Evolutionary conservation across 352 stramenopile species (phyloP).

Genomic region (Peronosclerospora sorghi): DNA sequence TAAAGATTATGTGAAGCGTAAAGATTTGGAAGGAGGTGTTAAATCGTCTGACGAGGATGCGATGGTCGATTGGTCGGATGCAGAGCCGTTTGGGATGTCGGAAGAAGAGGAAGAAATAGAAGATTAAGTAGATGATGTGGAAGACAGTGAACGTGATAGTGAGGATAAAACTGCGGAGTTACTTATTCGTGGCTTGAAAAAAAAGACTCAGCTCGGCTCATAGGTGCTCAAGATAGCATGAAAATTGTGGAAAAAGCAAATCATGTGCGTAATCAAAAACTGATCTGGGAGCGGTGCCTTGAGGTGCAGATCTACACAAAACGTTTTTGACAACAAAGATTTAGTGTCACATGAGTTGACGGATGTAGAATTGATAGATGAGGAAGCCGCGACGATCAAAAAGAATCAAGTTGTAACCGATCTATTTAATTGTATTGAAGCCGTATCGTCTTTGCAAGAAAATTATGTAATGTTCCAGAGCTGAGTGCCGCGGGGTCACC

Average conservation of each 20-base stretch:
- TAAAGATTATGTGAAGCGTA: slow-evolving; percentile 58
- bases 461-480: slow-evolving; percentile 58
- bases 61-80: slow-evolving; percentile 71
- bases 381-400: slow-evolving; percentile 11
- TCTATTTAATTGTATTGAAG: slow-evolving; percentile 55
- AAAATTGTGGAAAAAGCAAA: slow-evolving; percentile 67
- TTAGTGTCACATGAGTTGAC: slow-evolving; percentile 6
- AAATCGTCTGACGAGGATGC: slow-evolving; percentile 65
- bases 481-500: slow-evolving; percentile 13
- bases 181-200: slow-evolving; percentile 73
- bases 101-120: slow-evolving; percentile 40
- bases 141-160: slow-evolving; percentile 19
- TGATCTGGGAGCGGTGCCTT: slow-evolving; percentile 76
- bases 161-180: slow-evolving; percentile 56
- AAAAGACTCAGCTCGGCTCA: slow-evolving; percentile 61
- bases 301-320: slow-evolving; percentile 83
- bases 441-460: slow-evolving; percentile 43
- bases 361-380: slow-evolving; percentile 16
- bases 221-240: slow-evolving; percentile 65
- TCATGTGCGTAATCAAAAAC: slow-evolving; percentile 74
- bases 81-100: slow-evolving; percentile 65
- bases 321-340: slow-evolving; percentile 52
- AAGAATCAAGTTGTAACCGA: slow-evolving; percentile 31
- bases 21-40: slow-evolving; percentile 30
- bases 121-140: slow-evolving; percentile 19